Evolutionary conservation across 768 basidiomycete genomes (phyloP), one percentile per base, ranked within the genome.

Genomic region (Phaeotremella skinneri): DNA sequence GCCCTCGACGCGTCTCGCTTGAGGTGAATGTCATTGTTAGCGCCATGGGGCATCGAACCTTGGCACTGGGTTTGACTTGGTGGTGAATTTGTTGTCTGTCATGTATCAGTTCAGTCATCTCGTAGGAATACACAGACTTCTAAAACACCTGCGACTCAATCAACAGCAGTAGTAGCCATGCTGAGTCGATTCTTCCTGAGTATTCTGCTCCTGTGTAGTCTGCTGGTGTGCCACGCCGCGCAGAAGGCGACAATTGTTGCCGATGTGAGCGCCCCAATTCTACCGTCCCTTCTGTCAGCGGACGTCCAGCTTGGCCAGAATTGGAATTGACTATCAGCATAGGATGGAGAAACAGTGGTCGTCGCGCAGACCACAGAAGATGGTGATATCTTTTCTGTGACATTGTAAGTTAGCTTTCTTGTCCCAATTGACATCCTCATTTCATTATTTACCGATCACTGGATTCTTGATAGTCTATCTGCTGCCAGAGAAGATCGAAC

Each of bases 311-410:
- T 45, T 45, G 43, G 23, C 23, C n/a, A n/a, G 43, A 13, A 9
- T 9, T 9, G n/a, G n/a, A 9, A 39, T n/a, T 39, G 37, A 39
- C n/a, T 39, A 9, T 9, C n/a, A n/a, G 9, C n/a, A 6, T 45
- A 45, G 43, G 43, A 45, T 20, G 43, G 43, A 13, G 43, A 45
- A 14, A 45, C 43, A 45, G 43, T 45, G 13, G 43, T 45, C 43
- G 20, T 45, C 21, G 13, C 43, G 21, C 13, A 11, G 11, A 13
- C 11, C 21, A 45, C 43, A 7, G 6, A 13, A 6, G 21, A 45
- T 13, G 43, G 43, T 7, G 7, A 13, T 7, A 45, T 45, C 7
- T 13, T 23, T 20, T 14, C 43, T 7, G 6, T 23, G 11, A 45
- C 43, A 7, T 20, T 45, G 43, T 45, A 21, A 45, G 43, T 45